A percentile compares a stretch with the other conserved stretches of the same genome.
Evolutionary conservation across 768 basidiomycete species (phyloP).

Genomic region (Boletus reticulatus): DNA sequence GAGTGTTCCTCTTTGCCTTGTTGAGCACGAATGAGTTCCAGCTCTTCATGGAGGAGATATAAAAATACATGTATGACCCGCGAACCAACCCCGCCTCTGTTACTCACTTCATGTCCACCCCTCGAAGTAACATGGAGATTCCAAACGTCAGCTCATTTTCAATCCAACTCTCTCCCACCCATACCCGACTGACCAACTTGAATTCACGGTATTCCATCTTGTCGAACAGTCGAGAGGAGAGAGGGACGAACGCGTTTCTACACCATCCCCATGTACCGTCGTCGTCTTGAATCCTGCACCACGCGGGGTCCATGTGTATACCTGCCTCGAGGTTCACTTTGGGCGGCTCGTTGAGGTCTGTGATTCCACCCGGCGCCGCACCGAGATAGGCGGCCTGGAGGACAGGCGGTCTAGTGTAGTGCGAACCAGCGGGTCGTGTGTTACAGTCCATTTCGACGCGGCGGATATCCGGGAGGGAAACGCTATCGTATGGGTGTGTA

Average conservation of each 20-base stretch:
- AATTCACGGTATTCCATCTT: constrained; percentile 47
- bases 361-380: neutral
- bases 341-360: neutral
- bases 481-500: constrained; percentile 5
- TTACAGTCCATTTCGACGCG: constrained; percentile 22
- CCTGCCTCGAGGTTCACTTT: constrained; percentile 3
- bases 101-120: constrained; percentile 32
- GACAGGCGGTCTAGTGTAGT: neutral
- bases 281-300: constrained; percentile 11
- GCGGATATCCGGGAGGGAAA: constrained; percentile 6
- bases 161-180: constrained; percentile 31
- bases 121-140: constrained; percentile 42
- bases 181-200: constrained; percentile 36
- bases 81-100: too few species aligned
- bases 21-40: too few species aligned
- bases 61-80: too few species aligned
- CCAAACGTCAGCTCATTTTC: constrained; percentile 35
- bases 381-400: constrained; percentile 18
- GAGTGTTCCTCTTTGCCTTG: too few species aligned
- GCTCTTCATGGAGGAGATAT: too few species aligned
- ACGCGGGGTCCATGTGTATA: constrained; percentile 23
- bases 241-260: constrained; percentile 44
- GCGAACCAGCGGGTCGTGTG: constrained; percentile 9
- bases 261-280: constrained; percentile 32
- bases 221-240: constrained; percentile 46